phyloP scores from a whole-genome alignment of 2,329 filamentous ascomycete species.

The Grosmannia huntii region DNA sequence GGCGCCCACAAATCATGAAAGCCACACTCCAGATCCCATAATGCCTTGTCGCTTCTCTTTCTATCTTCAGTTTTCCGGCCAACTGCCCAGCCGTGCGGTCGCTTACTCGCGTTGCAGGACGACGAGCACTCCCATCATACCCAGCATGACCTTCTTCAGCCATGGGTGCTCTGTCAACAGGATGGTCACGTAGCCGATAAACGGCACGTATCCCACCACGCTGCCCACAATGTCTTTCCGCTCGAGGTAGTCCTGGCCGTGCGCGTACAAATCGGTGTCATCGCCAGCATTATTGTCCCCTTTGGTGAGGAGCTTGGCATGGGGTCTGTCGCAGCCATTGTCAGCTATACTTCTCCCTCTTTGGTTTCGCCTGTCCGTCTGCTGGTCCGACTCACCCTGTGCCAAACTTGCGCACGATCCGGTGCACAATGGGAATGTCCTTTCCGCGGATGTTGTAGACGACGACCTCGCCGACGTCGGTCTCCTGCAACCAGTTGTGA shows the following conservation, averaged over 20 bases:
- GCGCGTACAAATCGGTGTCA: conserved; percentile 74
- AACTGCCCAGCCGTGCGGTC: too few relatives aligned
- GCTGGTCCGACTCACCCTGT: conserved; percentile 28
- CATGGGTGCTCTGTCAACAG: conserved; percentile 90
- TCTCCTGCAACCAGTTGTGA: conserved; percentile 44
- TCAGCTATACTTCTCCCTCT: not conserved
- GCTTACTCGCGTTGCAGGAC: conserved; percentile 66
- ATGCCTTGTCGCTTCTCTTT: not conserved
- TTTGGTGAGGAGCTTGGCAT: conserved; percentile 77
- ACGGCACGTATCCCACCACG: conserved; percentile 82
- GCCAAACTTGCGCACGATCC: conserved; percentile 67
- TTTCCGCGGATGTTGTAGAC: conserved; percentile 77
- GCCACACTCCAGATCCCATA: too few relatives aligned
- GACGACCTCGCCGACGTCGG: conserved; percentile 38
- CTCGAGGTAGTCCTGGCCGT: conserved; percentile 74
- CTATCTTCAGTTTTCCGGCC: not conserved
- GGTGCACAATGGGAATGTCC: conserved; percentile 94
- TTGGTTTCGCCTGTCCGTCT: not conserved
- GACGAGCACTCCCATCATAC: conserved; percentile 88
- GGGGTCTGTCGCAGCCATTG: conserved; percentile 23
- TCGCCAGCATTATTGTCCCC: conserved; percentile 93
- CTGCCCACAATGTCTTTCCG: conserved; percentile 83
- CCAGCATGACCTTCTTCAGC: conserved; percentile 91
- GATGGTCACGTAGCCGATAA: conserved; percentile 95
- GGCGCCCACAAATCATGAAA: too few relatives aligned